These are phyloP conservation scores for Elaeis guineensis DNA, from an alignment of 176 grass and related monocot species.

Conservation along the genomic window DNA sequence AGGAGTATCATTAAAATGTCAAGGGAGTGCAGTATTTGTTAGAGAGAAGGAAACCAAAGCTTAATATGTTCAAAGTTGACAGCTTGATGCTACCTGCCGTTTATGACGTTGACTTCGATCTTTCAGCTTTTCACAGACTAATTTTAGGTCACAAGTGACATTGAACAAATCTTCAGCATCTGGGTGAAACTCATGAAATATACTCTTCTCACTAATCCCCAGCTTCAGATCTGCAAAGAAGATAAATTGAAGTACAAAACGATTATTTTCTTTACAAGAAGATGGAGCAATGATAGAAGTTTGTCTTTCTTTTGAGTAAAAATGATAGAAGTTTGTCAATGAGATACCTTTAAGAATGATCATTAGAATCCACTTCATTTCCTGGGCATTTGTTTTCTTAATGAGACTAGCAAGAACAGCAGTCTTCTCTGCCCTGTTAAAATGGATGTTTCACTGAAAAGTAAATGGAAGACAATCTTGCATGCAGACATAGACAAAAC, in stretches of 20 bases:
- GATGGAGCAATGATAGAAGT: neutral
- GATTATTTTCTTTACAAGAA: neutral
- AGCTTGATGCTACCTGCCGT: conserved; percentile 47
- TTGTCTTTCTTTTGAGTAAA: neutral
- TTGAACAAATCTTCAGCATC: conserved; percentile 98
- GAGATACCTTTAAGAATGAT: conserved; percentile 85
- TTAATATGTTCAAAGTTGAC: no score
- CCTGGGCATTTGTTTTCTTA: conserved; percentile 83
- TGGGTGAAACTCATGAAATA: conserved; percentile 96
- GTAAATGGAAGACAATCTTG: no score
- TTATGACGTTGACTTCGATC: conserved; percentile 78
- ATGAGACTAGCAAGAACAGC: conserved; percentile 62
- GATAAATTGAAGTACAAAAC: conserved; percentile 15
- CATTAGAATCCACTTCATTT: conserved; percentile 99
- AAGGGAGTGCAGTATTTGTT: no score
- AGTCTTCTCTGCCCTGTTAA: conserved; percentile 70
- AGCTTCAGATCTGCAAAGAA: conserved; percentile 74
- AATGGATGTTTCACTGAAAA: neutral
- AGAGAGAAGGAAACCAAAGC: no score
- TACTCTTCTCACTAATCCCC: conserved; percentile 82
- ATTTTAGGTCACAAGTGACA: conserved; percentile 91
- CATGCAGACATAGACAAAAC: no score
- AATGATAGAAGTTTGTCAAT: neutral
- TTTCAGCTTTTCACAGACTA: conserved; percentile 85
- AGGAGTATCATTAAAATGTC: no score